phyloP scores from a whole-genome alignment of 768 basidiomycete species.

The Pleurotus ostreatus region DNA sequence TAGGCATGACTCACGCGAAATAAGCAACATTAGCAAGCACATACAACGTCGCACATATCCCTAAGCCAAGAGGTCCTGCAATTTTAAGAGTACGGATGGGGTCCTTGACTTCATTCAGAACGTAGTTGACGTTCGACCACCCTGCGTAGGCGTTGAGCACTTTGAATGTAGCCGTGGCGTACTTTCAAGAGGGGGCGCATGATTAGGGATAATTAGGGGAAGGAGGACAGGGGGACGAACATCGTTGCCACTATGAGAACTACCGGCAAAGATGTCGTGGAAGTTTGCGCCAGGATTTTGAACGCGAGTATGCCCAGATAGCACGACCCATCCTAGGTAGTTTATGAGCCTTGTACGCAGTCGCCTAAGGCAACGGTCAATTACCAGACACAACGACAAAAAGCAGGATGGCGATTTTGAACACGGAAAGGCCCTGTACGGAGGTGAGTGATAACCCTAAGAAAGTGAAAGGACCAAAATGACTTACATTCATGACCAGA shows the following conservation, averaged over 20 bases:
- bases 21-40: slow-evolving; percentile 56
- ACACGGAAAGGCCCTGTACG: slow-evolving; percentile 42
- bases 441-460: slow-evolving; percentile 18
- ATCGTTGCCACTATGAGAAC: slow-evolving; percentile 41
- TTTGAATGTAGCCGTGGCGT: slow-evolving; percentile 59
- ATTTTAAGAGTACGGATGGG: slow-evolving; percentile 60
- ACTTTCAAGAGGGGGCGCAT: slow-evolving; percentile 27
- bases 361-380: neutral
- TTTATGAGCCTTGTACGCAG: neutral
- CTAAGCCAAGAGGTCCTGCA: slow-evolving; percentile 54
- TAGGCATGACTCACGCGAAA: slow-evolving; percentile 31
- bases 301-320: slow-evolving; percentile 48
- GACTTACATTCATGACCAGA: slow-evolving; percentile 49
- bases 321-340: slow-evolving; percentile 48
- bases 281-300: slow-evolving; percentile 51
- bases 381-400: slow-evolving; percentile 47
- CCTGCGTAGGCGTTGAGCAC: slow-evolving; percentile 42
- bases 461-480: neutral
- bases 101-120: slow-evolving; percentile 56
- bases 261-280: slow-evolving; percentile 48
- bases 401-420: slow-evolving; percentile 52
- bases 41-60: slow-evolving; percentile 50
- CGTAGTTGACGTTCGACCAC: slow-evolving; percentile 57
- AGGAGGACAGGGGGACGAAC: slow-evolving; percentile 9
- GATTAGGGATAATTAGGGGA: slow-evolving; percentile 21